These are phyloP conservation scores for Jamesozyma jinghongensis DNA, from an alignment of 805 yeast species.

Conservation along the genomic window DNA sequence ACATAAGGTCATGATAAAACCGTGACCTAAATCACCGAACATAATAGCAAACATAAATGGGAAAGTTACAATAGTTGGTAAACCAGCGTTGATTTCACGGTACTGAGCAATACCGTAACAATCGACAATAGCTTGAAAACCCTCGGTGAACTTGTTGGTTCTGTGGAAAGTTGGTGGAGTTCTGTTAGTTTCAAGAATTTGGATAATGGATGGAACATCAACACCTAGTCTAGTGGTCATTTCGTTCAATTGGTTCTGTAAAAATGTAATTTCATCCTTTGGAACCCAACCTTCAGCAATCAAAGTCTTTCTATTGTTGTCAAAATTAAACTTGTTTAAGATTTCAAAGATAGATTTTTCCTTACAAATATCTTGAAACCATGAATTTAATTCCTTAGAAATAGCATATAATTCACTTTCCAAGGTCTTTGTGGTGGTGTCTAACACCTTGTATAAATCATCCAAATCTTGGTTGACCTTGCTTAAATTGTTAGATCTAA, in stretches of 20 bases:
- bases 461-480: constrained; percentile 35
- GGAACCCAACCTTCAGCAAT: constrained; percentile 77
- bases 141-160: constrained; percentile 58
- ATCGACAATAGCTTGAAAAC: constrained; percentile 62
- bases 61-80: constrained; percentile 65
- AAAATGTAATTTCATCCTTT: constrained; percentile 37
- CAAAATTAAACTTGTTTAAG: constrained; percentile 61
- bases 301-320: constrained; percentile 52
- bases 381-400: constrained; percentile 48
- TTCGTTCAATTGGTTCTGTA: constrained; percentile 38
- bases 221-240: constrained; percentile 26
- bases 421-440: constrained; percentile 43
- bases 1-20: constrained; percentile 50
- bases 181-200: constrained; percentile 53
- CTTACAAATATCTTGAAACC: constrained; percentile 46
- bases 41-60: constrained; percentile 78
- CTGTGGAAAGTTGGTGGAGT: constrained; percentile 67
- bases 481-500: constrained; percentile 32
- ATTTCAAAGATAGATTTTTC: constrained; percentile 52
- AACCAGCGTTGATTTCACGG: constrained; percentile 67
- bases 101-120: constrained; percentile 74
- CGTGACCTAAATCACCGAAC: constrained; percentile 81
- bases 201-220: constrained; percentile 39
- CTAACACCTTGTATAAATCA: constrained; percentile 43
- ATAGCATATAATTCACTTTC: constrained; percentile 59